Conservation (phyloP, 768 basidiomycete species). For the Calocera cornea region DNA sequence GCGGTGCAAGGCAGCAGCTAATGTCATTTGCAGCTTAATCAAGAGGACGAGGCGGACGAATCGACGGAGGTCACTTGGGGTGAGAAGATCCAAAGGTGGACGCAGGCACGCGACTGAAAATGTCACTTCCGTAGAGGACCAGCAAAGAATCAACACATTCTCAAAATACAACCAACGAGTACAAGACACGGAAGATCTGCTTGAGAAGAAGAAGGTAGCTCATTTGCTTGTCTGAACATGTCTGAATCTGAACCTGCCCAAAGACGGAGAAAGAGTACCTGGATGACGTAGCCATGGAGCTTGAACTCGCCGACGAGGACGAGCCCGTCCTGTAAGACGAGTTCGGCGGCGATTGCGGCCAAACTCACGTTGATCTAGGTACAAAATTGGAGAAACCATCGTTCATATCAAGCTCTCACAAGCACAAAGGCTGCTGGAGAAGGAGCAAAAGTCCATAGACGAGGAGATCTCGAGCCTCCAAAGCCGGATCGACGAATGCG, state of each 20-base stretch:
- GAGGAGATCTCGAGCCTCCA: constrained; percentile 40
- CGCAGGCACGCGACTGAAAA: neutral
- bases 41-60: constrained; percentile 64
- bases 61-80: constrained; percentile 76
- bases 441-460: constrained; percentile 49
- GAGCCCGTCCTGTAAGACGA: constrained; percentile 54
- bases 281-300: constrained; percentile 74
- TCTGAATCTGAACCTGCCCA: neutral
- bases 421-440: constrained; percentile 59
- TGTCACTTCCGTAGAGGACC: constrained; percentile 49
- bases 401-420: constrained; percentile 57
- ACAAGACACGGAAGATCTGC: constrained; percentile 53
- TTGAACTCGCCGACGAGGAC: constrained; percentile 81
- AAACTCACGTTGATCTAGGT: constrained; percentile 35
- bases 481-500: constrained; percentile 46
- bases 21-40: constrained; percentile 39
- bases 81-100: constrained; percentile 23
- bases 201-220: constrained; percentile 57
- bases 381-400: constrained; percentile 83
- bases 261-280: constrained; percentile 93
- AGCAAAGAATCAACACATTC: constrained; percentile 81
- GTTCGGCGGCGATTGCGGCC: neutral
- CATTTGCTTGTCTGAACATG: constrained; percentile 9
- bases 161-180: constrained; percentile 80
- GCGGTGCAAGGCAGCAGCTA: neutral